phyloP scores from a whole-genome alignment of 495 filamentous ascomycete genomes.

The Neurospora hispaniola region DNA sequence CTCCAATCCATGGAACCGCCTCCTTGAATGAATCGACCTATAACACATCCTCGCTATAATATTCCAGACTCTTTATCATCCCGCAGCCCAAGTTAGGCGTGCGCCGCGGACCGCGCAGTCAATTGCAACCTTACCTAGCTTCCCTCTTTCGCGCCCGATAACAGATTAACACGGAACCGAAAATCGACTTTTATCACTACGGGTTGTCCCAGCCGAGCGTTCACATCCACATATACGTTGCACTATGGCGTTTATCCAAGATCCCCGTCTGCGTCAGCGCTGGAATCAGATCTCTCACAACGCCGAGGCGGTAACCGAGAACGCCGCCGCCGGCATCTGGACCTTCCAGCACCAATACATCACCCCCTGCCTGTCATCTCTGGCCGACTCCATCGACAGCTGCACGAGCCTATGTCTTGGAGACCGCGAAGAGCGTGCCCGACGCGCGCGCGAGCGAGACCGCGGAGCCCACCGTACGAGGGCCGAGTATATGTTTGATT shows the following conservation, averaged over 20 bases:
- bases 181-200: background rate
- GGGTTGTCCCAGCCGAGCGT: background rate
- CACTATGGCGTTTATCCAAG: slow-evolving; percentile 53
- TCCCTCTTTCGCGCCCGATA: background rate
- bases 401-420: slow-evolving; percentile 67
- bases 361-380: slow-evolving; percentile 61
- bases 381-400: slow-evolving; percentile 53
- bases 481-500: slow-evolving; percentile 83
- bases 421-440: slow-evolving; percentile 59
- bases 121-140: background rate
- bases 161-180: background rate
- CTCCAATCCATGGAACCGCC: background rate
- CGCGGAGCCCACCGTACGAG: slow-evolving; percentile 44
- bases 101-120: background rate
- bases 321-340: slow-evolving; percentile 80
- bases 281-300: slow-evolving; percentile 90
- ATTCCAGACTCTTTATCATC: background rate
- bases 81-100: background rate
- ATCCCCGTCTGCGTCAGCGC: slow-evolving; percentile 86
- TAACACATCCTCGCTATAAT: background rate
- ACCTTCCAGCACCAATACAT: slow-evolving; percentile 78
- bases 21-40: background rate
- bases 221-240: background rate
- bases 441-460: slow-evolving; percentile 48
- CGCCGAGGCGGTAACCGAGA: slow-evolving; percentile 84